phyloP scores from a whole-genome alignment of 2,329 filamentous ascomycete genomes.

The Fusarium palustre region DNA sequence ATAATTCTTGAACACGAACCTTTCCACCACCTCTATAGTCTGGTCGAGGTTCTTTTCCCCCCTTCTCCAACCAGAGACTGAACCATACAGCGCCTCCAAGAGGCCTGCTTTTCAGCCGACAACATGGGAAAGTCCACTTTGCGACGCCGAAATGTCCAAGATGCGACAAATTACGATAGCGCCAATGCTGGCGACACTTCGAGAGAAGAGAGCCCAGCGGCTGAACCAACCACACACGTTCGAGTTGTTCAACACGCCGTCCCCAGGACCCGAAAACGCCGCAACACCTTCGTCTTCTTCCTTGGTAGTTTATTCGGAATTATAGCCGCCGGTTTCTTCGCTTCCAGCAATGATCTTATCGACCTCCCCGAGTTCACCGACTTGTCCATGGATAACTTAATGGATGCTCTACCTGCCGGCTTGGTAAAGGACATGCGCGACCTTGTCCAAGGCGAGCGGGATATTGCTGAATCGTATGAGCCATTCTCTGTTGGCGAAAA shows the following conservation, averaged over 20 bases:
- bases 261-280: slow-evolving; percentile 73
- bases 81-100: slow-evolving; percentile 30
- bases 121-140: slow-evolving; percentile 52
- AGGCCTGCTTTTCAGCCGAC: slow-evolving; percentile 28
- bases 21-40: slow-evolving; percentile 10
- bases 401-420: slow-evolving; percentile 88
- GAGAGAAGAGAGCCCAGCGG: slow-evolving; percentile 46
- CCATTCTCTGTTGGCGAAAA: slow-evolving; percentile 92
- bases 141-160: slow-evolving; percentile 49
- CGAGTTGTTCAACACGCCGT: slow-evolving; percentile 58
- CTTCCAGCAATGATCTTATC: slow-evolving; percentile 88
- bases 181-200: slow-evolving; percentile 40
- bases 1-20: slow-evolving; percentile 14
- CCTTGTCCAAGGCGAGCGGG: slow-evolving; percentile 86
- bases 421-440: slow-evolving; percentile 88
- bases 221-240: slow-evolving; percentile 51
- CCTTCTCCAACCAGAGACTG: slow-evolving; percentile 18
- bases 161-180: slow-evolving; percentile 23
- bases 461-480: slow-evolving; percentile 86
- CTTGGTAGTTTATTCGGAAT: slow-evolving; percentile 92
- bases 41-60: slow-evolving; percentile 1
- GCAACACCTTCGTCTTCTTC: slow-evolving; percentile 84
- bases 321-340: slow-evolving; percentile 89
- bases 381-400: slow-evolving; percentile 83
- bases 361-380: slow-evolving; percentile 78